These are phyloP conservation scores for Pseudogymnoascus sp. DNA, from an alignment of 2,329 filamentous ascomycete species.

Conservation along the genomic window DNA sequence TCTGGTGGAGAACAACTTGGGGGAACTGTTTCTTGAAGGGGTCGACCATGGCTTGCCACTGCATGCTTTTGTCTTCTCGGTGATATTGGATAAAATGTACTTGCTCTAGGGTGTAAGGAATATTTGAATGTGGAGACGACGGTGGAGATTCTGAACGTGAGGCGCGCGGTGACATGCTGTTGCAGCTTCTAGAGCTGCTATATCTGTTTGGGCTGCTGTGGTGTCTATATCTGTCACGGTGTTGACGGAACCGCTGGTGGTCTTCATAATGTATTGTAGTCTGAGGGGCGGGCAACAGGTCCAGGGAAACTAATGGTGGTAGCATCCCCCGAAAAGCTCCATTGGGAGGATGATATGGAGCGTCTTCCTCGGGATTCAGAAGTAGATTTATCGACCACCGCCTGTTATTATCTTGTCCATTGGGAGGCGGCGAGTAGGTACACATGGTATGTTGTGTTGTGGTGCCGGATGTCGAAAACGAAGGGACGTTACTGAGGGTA, in stretches of 20 bases:
- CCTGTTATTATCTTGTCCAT: neutral
- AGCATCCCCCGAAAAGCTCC: neutral
- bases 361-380: neutral
- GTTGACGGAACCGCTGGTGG: neutral
- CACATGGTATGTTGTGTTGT: neutral
- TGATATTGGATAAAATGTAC: conserved; percentile 8
- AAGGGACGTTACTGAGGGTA: neutral
- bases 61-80: neutral
- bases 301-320: neutral
- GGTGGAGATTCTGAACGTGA: neutral
- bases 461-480: neutral
- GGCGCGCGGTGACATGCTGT: neutral
- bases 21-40: neutral
- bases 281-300: neutral
- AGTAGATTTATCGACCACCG: neutral
- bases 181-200: neutral
- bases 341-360: neutral
- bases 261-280: neutral
- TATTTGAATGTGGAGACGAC: neutral
- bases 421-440: neutral
- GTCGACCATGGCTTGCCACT: neutral
- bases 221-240: too few species aligned
- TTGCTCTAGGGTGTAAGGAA: conserved; percentile 3
- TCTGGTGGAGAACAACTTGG: neutral
- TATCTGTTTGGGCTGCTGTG: neutral